Evolutionary conservation across 1,284 basidiomycete genomes (phyloP).

Genomic region (Irpex sp.): DNA sequence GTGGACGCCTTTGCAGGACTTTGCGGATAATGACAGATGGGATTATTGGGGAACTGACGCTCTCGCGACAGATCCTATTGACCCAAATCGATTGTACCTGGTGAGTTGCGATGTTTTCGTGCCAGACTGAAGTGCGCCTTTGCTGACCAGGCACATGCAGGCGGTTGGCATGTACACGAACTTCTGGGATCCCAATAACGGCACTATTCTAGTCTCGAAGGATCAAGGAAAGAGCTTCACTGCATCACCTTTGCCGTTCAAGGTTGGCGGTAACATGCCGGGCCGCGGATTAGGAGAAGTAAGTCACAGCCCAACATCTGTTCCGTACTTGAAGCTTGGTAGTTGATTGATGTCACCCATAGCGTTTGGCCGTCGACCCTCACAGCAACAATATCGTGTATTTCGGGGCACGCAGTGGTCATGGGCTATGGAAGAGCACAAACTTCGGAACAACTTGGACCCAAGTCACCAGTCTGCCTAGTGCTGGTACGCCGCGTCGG

Average conservation of each 20-base stretch:
- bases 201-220: conserved; percentile 58
- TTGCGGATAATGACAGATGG: conserved; percentile 51
- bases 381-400: conserved; percentile 56
- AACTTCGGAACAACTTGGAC: conserved; percentile 54
- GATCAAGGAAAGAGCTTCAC: conserved; percentile 56
- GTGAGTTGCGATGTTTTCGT: conserved; percentile 21
- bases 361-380: conserved; percentile 63
- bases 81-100: conserved; percentile 51
- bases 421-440: conserved; percentile 63
- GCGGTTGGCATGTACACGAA: conserved; percentile 67
- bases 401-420: conserved; percentile 60
- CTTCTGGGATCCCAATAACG: conserved; percentile 62
- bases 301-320: conserved; percentile 4
- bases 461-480: conserved; percentile 53
- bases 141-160: conserved; percentile 23
- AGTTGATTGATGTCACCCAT: not conserved
- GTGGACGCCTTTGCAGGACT: conserved; percentile 61
- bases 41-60: conserved; percentile 67
- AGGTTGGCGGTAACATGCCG: conserved; percentile 67
- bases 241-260: conserved; percentile 51
- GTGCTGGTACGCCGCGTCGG: conserved; percentile 36
- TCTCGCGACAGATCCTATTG: conserved; percentile 57
- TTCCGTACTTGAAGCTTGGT: not conserved
- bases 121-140: not conserved
- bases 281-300: conserved; percentile 50